Percentiles rank a stretch among this genome's conserved stretches.
Conservation (phyloP, 1,284 basidiomycete genomes). For the Trichosporon faecale region DNA sequence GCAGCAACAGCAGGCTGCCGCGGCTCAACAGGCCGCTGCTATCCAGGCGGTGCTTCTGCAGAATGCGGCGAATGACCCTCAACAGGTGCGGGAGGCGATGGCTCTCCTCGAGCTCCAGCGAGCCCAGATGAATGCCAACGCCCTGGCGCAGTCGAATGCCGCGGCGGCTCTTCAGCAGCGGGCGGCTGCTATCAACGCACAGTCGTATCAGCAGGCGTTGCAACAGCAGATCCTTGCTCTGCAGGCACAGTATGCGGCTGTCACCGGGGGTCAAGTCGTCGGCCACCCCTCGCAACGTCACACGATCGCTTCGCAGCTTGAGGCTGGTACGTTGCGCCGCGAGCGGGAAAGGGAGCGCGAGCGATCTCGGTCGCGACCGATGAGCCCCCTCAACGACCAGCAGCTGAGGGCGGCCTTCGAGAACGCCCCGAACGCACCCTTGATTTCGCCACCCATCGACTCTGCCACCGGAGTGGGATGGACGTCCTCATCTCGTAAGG, state of each 20-base stretch:
- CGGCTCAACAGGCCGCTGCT: slow-evolving; percentile 13
- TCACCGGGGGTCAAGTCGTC: slow-evolving; percentile 10
- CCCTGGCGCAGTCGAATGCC: slow-evolving; percentile 16
- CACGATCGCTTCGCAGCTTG: slow-evolving; percentile 33
- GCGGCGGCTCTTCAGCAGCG: slow-evolving; percentile 23
- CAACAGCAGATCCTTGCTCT: slow-evolving; percentile 23
- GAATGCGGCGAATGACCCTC: slow-evolving; percentile 21
- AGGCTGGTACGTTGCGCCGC: slow-evolving; percentile 26
- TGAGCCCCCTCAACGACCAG: slow-evolving; percentile 24
- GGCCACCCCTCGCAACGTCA: slow-evolving; percentile 22
- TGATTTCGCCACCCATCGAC: slow-evolving; percentile 22
- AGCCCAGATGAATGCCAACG: slow-evolving; percentile 24
- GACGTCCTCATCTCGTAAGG: slow-evolving; percentile 15
- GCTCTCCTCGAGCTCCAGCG: slow-evolving; percentile 32
- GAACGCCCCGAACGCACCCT: slow-evolving; percentile 23
- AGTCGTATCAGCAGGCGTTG: slow-evolving; percentile 23
- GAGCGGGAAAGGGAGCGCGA: slow-evolving; percentile 25
- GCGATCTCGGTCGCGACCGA: slow-evolving; percentile 14
- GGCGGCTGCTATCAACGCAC: slow-evolving; percentile 20
- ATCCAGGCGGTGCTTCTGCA: slow-evolving; percentile 26
- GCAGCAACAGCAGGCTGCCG: slow-evolving; percentile 19
- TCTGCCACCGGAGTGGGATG: slow-evolving; percentile 24
- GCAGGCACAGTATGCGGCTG: slow-evolving; percentile 18
- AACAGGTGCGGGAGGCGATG: slow-evolving; percentile 31
- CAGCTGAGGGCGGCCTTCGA: slow-evolving; percentile 37